A percentile compares a stretch with the other conserved stretches of the same genome.
phyloP scores from a whole-genome alignment of 345 rosid species.

The Carallia brachiata region DNA sequence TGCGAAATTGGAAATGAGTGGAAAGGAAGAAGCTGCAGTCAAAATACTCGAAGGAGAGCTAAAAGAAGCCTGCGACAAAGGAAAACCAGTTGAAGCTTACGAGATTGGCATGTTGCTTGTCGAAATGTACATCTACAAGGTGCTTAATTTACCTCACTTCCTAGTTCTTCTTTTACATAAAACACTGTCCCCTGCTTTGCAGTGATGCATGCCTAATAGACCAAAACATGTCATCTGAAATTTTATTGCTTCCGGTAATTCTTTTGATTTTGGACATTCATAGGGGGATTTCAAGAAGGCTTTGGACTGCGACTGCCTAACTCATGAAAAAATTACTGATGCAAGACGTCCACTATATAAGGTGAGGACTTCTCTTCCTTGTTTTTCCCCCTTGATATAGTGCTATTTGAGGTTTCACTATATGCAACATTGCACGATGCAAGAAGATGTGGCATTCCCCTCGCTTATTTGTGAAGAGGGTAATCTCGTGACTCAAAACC shows the following conservation, averaged over 20 bases:
- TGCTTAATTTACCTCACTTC: constrained; percentile 8
- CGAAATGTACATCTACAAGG: constrained; percentile 68
- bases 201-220: too few species aligned
- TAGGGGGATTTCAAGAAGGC: constrained; percentile 51
- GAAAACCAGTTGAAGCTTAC: constrained; percentile 47
- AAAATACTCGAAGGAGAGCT: constrained; percentile 27
- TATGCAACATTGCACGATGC: too few species aligned
- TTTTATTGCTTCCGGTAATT: not conserved
- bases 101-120: constrained; percentile 62
- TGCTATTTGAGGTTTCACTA: not conserved
- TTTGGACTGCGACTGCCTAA: constrained; percentile 38
- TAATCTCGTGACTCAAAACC: too few species aligned
- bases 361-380: constrained; percentile 23
- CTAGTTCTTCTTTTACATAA: not conserved
- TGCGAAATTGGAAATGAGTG: constrained; percentile 57
- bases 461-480: too few species aligned
- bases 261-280: not conserved
- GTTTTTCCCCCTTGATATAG: not conserved
- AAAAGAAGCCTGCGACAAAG: constrained; percentile 21
- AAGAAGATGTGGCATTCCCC: too few species aligned
- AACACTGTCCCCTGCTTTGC: not conserved
- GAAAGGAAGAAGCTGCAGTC: constrained; percentile 50
- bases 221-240: too few species aligned
- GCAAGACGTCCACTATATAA: constrained; percentile 52
- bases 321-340: constrained; percentile 39